phyloP scores from a whole-genome alignment of 139 green algal species.

The Pseudopediastrum boryanum region DNA sequence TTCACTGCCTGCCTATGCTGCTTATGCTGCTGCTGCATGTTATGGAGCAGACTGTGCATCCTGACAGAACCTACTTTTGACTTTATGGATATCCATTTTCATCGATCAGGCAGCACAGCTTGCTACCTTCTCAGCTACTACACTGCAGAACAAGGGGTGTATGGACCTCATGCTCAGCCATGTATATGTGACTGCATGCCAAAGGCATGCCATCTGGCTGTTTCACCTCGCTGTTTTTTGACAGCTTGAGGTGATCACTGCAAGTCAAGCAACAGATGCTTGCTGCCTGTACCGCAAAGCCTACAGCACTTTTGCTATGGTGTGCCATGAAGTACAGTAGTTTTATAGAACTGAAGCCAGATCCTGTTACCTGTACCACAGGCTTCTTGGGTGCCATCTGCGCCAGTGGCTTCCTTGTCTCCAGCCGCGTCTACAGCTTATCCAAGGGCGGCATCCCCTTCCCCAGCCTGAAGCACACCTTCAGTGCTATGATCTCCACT shows the following conservation, averaged over 20 bases:
- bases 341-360: background rate
- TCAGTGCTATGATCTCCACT: background rate
- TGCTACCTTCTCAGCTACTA: too few relatives aligned
- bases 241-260: background rate
- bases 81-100: too few relatives aligned
- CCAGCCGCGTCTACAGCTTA: constrained; percentile 23
- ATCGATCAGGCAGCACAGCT: too few relatives aligned
- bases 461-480: background rate
- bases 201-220: background rate
- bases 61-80: too few relatives aligned
- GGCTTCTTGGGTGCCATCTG: constrained; percentile 6
- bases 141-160: too few relatives aligned
- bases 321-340: background rate
- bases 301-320: background rate
- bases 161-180: too few relatives aligned
- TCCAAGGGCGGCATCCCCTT: constrained; percentile 15
- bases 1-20: too few relatives aligned
- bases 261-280: background rate
- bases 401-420: background rate
- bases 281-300: background rate
- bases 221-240: background rate
- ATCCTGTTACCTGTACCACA: constrained; percentile 9
- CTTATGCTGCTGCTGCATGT: too few relatives aligned
- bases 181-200: too few relatives aligned
- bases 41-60: too few relatives aligned